Conservation (phyloP, 805 yeast genomes). For the Saitoella complicata region DNA sequence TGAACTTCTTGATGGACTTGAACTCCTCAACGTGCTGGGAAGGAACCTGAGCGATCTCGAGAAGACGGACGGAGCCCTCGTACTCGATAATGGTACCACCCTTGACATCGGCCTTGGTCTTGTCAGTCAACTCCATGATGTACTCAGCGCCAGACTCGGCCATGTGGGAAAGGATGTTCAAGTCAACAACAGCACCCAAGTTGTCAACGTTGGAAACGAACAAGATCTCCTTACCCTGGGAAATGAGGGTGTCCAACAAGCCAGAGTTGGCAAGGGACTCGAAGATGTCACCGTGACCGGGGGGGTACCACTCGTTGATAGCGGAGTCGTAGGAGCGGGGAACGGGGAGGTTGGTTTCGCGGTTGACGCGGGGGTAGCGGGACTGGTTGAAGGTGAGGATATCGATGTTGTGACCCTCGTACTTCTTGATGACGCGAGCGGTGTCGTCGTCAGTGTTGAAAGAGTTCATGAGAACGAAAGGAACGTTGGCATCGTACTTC, state of each 20-base stretch:
- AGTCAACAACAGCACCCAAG: conserved; percentile 94
- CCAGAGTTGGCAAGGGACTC: conserved; percentile 83
- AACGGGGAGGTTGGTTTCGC: conserved; percentile 91
- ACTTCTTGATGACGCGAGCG: conserved; percentile 85
- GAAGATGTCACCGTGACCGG: conserved; percentile 98
- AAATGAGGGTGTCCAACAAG: conserved; percentile 72
- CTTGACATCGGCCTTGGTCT: conserved; percentile 97
- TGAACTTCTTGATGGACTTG: conserved; percentile 93
- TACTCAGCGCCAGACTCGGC: conserved; percentile 80
- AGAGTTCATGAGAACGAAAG: conserved; percentile 92
- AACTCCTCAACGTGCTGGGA: conserved; percentile 96
- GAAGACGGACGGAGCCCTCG: conserved; percentile 82
- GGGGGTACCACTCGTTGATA: conserved; percentile 91
- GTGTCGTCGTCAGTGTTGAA: conserved; percentile 96
- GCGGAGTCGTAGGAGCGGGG: conserved; percentile 61
- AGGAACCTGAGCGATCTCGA: conserved; percentile 97
- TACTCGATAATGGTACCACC: conserved; percentile 97
- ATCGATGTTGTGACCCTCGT: conserved; percentile 88
- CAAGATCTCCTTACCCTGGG: conserved; percentile 84
- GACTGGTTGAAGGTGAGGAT: conserved; percentile 95
- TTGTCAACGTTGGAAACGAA: conserved; percentile 97
- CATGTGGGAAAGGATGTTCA: conserved; percentile 83
- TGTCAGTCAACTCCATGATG: conserved; percentile 96
- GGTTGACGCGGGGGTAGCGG: conserved; percentile 88
- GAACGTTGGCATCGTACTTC: conserved; percentile 81